Percentiles rank a stretch among this genome's conserved stretches.
Conservation (phyloP, 1,284 basidiomycete species). For the Mycosarcoma mackinlayi region DNA sequence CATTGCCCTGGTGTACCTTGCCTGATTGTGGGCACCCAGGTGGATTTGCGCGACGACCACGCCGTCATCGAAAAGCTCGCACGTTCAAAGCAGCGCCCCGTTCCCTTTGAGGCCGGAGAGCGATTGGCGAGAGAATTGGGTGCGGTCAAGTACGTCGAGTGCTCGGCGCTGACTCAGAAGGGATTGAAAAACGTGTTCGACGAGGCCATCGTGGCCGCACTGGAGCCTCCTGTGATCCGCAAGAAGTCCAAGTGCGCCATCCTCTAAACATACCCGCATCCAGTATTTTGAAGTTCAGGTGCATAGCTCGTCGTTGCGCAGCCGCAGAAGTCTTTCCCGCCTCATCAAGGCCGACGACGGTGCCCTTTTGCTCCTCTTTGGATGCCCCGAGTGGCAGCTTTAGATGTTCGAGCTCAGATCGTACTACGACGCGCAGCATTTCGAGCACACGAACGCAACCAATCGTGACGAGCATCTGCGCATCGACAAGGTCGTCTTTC, state of each 20-base stretch:
- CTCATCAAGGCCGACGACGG: not conserved
- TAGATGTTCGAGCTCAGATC: constrained; percentile 1
- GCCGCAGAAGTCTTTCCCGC: not conserved
- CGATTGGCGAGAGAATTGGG: constrained; percentile 92
- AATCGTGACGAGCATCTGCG: not conserved
- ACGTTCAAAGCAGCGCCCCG: constrained; percentile 94
- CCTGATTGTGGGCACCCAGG: constrained; percentile 97
- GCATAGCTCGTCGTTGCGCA: not conserved
- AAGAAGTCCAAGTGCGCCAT: constrained; percentile 84
- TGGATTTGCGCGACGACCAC: constrained; percentile 93
- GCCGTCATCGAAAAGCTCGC: constrained; percentile 93
- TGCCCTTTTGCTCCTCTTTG: not conserved
- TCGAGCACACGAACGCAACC: not conserved
- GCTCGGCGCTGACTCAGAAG: constrained; percentile 98
- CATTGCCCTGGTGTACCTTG: constrained; percentile 99
- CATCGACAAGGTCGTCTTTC: not conserved
- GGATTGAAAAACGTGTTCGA: constrained; percentile 99
- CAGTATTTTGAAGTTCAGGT: constrained; percentile 8
- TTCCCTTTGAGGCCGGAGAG: constrained; percentile 88
- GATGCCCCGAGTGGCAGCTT: not conserved
- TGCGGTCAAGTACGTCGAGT: constrained; percentile 99
- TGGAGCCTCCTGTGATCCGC: constrained; percentile 91
- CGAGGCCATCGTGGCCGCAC: constrained; percentile 98
- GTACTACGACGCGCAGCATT: not conserved
- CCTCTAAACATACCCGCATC: constrained; percentile 72